These are phyloP conservation scores for Monosporascus sp. DNA, from an alignment of 2,329 filamentous ascomycete species.

Conservation along the genomic window DNA sequence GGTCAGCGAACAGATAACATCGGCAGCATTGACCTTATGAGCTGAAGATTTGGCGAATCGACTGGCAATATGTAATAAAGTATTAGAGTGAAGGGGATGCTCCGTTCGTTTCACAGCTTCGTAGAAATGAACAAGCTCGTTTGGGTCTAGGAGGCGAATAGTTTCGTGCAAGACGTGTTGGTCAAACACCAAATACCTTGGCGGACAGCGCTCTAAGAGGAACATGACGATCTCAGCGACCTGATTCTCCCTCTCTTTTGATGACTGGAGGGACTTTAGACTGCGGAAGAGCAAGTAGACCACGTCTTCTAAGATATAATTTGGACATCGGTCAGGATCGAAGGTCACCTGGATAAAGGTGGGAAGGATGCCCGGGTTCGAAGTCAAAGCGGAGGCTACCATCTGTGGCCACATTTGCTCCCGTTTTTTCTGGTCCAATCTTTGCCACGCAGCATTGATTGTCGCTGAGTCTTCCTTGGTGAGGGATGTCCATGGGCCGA, in stretches of 20 bases:
- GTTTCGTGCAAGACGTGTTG: constrained; percentile 16
- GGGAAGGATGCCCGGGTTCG: constrained; percentile 11
- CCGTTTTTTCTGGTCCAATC: constrained; percentile 13
- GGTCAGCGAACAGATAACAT: constrained; percentile 36
- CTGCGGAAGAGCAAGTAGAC: constrained; percentile 17
- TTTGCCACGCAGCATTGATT: constrained; percentile 20
- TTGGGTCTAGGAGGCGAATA: constrained; percentile 4
- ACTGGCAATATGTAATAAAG: constrained; percentile 42
- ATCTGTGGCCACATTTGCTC: constrained; percentile 21
- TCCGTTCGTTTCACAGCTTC: constrained; percentile 13
- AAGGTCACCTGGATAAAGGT: constrained; percentile 21
- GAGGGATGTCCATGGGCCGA: not conserved
- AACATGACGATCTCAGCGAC: constrained; percentile 13
- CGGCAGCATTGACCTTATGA: constrained; percentile 38
- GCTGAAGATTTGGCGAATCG: constrained; percentile 34
- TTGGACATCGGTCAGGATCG: constrained; percentile 21
- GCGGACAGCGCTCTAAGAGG: constrained; percentile 16
- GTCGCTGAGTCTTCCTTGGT: constrained; percentile 4
- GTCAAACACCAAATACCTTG: constrained; percentile 17
- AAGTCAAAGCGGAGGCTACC: constrained; percentile 14
- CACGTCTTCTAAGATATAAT: constrained; percentile 25
- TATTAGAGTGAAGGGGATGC: constrained; percentile 29
- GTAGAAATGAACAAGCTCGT: constrained; percentile 11
- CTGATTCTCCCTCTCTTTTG: constrained; percentile 1
- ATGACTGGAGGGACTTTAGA: not conserved